Evolutionary conservation across 2,329 filamentous ascomycete genomes (phyloP).

Genomic region (Cladorrhinum sp.): DNA sequence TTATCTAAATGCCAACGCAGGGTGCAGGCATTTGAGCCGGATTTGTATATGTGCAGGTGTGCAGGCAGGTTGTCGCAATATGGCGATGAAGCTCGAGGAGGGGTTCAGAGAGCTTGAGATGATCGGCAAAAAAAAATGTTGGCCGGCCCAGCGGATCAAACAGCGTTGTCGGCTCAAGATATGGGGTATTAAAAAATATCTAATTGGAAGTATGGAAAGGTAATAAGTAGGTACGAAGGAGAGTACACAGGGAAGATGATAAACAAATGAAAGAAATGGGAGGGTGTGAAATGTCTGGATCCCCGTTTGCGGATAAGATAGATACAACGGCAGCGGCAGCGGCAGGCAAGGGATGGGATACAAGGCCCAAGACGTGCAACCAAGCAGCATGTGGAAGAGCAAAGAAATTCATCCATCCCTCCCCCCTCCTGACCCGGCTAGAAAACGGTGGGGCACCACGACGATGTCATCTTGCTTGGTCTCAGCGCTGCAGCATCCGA

Average conservation of each 20-base stretch:
- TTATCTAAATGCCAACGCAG: slow-evolving; percentile 5
- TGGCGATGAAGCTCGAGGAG: background rate
- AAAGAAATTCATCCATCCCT: background rate
- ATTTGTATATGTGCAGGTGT: background rate
- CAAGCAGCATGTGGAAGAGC: background rate
- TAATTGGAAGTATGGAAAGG: background rate
- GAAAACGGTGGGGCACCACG: slow-evolving; percentile 7
- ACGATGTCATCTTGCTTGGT: slow-evolving; percentile 5
- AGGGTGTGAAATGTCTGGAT: background rate
- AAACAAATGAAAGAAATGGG: background rate
- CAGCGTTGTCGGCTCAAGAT: background rate
- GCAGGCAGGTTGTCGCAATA: background rate
- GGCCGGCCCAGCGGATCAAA: slow-evolving; percentile 6
- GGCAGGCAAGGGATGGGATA: background rate
- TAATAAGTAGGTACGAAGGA: background rate
- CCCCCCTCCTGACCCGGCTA: background rate
- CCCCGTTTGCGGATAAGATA: background rate
- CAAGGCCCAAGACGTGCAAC: background rate
- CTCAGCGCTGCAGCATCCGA: slow-evolving; percentile 3
- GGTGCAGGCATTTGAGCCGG: slow-evolving; percentile 1
- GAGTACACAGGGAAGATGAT: background rate
- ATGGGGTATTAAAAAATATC: background rate
- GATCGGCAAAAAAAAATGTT: slow-evolving; percentile 1
- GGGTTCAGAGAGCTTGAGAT: background rate
- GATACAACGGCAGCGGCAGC: background rate